Conservation (phyloP, 2,329 filamentous ascomycete genomes). For the Corniculantispora saksenae region DNA sequence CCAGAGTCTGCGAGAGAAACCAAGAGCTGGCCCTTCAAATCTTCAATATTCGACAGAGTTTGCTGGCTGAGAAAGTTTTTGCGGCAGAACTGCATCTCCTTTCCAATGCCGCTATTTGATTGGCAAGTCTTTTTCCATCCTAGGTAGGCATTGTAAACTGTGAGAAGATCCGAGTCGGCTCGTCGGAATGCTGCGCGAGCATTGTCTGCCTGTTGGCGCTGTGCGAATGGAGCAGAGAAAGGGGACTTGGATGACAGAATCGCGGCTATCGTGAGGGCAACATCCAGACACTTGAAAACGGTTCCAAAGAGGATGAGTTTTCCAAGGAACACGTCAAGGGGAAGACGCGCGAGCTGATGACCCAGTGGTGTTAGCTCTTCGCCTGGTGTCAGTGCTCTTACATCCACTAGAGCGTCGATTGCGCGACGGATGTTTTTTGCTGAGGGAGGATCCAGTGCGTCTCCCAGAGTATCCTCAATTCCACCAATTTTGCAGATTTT, state of each 20-base stretch:
- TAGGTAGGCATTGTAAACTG: constrained; percentile 89
- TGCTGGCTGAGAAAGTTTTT: constrained; percentile 94
- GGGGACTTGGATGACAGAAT: constrained; percentile 94
- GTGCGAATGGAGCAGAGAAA: constrained; percentile 83
- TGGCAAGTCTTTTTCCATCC: constrained; percentile 84
- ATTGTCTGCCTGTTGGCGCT: constrained; percentile 78
- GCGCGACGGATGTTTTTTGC: constrained; percentile 90
- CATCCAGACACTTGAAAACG: constrained; percentile 89
- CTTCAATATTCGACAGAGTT: constrained; percentile 88
- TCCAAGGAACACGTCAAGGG: constrained; percentile 90
- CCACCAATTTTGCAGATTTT: constrained; percentile 96
- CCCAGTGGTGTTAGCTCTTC: constrained; percentile 89
- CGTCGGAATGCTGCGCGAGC: constrained; percentile 77
- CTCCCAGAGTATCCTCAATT: constrained; percentile 84
- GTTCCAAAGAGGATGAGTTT: constrained; percentile 87
- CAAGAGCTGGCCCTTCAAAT: constrained; percentile 89
- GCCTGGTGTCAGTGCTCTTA: constrained; percentile 76
- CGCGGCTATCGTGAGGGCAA: constrained; percentile 86
- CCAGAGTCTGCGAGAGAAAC: constrained; percentile 83
- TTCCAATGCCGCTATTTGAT: constrained; percentile 59
- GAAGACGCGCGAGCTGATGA: constrained; percentile 81
- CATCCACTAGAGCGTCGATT: constrained; percentile 89
- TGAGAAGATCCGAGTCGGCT: constrained; percentile 88
- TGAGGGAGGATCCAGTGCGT: constrained; percentile 87
- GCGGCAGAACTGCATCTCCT: constrained; percentile 87